Evolutionary conservation across 1,284 basidiomycete species (phyloP), one percentile per base, ranked within the genome.

Genomic region (Ustilago cynodontis): DNA sequence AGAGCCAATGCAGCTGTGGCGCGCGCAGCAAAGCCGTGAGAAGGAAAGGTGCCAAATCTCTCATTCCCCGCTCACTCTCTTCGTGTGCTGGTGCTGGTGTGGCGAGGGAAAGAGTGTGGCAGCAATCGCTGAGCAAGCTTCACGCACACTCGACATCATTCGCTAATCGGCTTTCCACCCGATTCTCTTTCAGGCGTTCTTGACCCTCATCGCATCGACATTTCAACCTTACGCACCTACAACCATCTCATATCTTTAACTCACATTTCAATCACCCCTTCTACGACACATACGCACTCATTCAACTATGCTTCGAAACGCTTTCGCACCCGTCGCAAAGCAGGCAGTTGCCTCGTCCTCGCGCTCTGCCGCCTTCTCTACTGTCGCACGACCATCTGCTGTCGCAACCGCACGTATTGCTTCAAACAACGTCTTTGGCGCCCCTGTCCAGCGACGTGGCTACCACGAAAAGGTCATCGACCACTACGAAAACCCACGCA

Each of bases 391-490:
- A 64, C 76, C 78, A 20, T 53, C 72, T 5, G 59, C 54, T n/a
- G 60, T 65, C 24, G 65, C 75, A 37, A 59, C 52, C 5, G 53
- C 75, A 18, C 63, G 74, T 33, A 31, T 70, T 24, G 22, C 47
- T 49, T 29, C 63, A 1, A 28, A 50, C 26, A 62, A 37, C 59
- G 69, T 66, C 49, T 73, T 77, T 45, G 65, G 53, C 53, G 52
- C 72, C 1, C 29, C 68, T 43, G 64, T 62, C 16, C 79, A 80
- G 70, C 59, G 65, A 37, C 69, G 81, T 35, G 63, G 65, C 37
- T 86, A 86, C 71, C 85, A 86, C 71, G 85, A 84, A 64, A 86
- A 86, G 69, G 85, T 86, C 59, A 80, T 86, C 20, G 83, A 85
- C 66, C 85, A 86, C 69, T 86, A 86, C 71, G 84, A 86, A 67